phyloP scores from a whole-genome alignment of 257 asterid genomes.

The Rubia yunnanensis region DNA sequence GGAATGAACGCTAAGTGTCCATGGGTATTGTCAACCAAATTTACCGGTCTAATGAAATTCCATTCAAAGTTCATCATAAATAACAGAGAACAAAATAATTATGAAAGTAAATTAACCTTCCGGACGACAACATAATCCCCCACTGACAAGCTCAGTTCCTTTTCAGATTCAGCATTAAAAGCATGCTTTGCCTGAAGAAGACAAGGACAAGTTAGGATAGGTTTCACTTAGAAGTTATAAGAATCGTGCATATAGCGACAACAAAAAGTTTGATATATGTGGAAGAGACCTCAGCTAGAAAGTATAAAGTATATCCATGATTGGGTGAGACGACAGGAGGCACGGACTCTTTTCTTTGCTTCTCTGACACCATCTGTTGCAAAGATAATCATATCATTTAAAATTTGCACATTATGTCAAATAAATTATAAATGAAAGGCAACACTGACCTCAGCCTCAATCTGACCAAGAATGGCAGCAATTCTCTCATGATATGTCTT shows the following conservation, averaged over 20 bases:
- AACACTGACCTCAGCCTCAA: slow-evolving; percentile 75
- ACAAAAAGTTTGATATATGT: too few relatives aligned
- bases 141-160: slow-evolving; percentile 70
- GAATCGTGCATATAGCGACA: background rate
- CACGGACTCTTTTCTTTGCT: slow-evolving; percentile 94
- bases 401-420: background rate
- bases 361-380: slow-evolving; percentile 80
- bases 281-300: slow-evolving; percentile 79
- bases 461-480: slow-evolving; percentile 88
- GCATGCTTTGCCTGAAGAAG: slow-evolving; percentile 57
- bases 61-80: background rate
- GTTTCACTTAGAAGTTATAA: slow-evolving; percentile 3
- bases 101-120: slow-evolving; percentile 36
- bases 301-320: slow-evolving; percentile 55
- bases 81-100: background rate
- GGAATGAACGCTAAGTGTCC: background rate
- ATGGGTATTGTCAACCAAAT: background rate
- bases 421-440: background rate
- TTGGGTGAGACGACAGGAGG: slow-evolving; percentile 60
- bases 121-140: slow-evolving; percentile 89
- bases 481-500: slow-evolving; percentile 76
- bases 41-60: background rate
- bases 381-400: slow-evolving; percentile 5
- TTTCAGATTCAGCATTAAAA: slow-evolving; percentile 68
- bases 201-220: slow-evolving; percentile 2